Evolutionary conservation across 257 asterid species (phyloP).

Genomic region (Nicotiana tomentosiformis): DNA sequence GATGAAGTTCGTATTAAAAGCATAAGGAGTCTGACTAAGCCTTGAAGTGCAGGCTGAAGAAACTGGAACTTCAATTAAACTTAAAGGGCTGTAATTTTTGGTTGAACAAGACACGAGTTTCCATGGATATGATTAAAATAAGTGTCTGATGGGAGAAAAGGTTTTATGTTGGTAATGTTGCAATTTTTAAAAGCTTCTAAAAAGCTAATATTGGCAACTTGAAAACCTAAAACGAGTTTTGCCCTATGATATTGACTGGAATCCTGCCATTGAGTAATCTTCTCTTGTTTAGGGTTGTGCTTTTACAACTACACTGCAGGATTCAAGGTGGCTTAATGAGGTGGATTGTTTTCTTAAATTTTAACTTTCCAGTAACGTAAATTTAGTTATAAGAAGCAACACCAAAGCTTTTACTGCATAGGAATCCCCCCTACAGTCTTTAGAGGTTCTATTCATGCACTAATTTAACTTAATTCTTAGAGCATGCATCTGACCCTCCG

Average conservation of each 20-base stretch:
- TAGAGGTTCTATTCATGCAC: background rate
- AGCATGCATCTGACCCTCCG: background rate
- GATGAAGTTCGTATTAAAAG: background rate
- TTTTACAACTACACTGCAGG: slow-evolving; percentile 1
- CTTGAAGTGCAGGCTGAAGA: background rate
- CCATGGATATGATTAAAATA: background rate
- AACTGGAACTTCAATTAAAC: background rate
- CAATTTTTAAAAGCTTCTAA: background rate
- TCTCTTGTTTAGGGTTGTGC: background rate
- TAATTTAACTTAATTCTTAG: background rate
- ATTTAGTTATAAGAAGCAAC: background rate
- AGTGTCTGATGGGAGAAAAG: background rate
- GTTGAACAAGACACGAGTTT: background rate
- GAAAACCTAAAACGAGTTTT: background rate
- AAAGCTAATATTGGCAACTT: background rate
- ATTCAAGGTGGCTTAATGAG: background rate
- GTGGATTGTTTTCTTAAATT: background rate
- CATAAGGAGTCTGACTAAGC: background rate
- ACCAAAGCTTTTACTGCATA: background rate
- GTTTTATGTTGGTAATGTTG: background rate
- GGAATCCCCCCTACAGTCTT: background rate
- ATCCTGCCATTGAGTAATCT: background rate
- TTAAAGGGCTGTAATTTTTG: background rate
- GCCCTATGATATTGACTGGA: background rate
- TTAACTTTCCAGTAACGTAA: background rate